These are phyloP conservation scores for Apiospora saccharicola DNA, from an alignment of 2,329 filamentous ascomycete genomes.

Conservation along the genomic window DNA sequence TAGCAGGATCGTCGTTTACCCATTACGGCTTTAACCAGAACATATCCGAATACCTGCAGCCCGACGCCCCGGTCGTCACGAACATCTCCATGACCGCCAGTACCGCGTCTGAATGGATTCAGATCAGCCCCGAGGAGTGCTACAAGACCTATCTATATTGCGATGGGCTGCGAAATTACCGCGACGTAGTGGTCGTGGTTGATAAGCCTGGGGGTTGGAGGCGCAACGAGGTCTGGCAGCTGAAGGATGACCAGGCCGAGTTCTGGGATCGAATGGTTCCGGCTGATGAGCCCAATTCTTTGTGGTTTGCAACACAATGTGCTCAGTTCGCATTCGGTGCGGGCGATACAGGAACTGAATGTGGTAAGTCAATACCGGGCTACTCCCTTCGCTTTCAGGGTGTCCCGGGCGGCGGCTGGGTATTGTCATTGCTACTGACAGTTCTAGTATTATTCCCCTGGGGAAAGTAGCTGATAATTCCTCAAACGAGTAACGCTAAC, in stretches of 20 bases:
- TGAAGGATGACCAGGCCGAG: conserved; percentile 29
- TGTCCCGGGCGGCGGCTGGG: no score
- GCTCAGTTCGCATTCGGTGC: conserved; percentile 24
- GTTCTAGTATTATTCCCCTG: no score
- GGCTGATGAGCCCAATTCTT: conserved; percentile 29
- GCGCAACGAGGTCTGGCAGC: conserved; percentile 34
- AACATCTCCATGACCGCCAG: background rate
- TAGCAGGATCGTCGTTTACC: background rate
- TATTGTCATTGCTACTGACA: no score
- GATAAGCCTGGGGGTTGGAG: conserved; percentile 33
- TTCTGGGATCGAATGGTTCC: conserved; percentile 34
- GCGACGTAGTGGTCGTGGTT: conserved; percentile 23
- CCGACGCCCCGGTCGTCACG: background rate
- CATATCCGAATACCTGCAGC: background rate
- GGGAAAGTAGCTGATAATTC: no score
- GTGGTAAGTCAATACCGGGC: no score
- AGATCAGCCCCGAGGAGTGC: conserved; percentile 22
- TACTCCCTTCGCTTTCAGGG: no score
- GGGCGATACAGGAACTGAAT: background rate
- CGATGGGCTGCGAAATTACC: conserved; percentile 10
- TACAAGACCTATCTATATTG: conserved; percentile 20
- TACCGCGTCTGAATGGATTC: conserved; percentile 6
- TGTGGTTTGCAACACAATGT: conserved; percentile 33
- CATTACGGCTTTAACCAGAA: background rate
- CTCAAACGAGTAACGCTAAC: no score